phyloP scores from a whole-genome alignment of 2,329 filamentous ascomycete species.

The Colletotrichum abscissum region DNA sequence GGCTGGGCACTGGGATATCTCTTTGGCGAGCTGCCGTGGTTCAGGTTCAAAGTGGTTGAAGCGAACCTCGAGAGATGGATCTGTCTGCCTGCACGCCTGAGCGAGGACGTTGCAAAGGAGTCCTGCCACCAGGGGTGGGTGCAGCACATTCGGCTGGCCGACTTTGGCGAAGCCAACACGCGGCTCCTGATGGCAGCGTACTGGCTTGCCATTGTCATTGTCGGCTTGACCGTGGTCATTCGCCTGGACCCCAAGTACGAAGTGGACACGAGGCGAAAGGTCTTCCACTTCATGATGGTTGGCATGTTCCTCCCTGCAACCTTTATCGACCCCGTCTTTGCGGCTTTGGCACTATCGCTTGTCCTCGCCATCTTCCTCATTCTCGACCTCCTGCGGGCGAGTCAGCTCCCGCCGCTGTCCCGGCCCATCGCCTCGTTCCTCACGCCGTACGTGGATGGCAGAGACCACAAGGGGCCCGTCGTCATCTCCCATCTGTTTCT shows the following conservation, averaged over 20 bases:
- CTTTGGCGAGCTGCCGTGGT: slow-evolving; percentile 79
- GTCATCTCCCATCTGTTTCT: slow-evolving; percentile 97
- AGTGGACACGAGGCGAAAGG: slow-evolving; percentile 94
- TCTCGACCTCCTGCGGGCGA: slow-evolving; percentile 88
- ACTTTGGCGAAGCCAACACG: slow-evolving; percentile 81
- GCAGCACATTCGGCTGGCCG: slow-evolving; percentile 71
- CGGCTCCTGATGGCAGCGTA: slow-evolving; percentile 82
- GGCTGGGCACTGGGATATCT: slow-evolving; percentile 94
- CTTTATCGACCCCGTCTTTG: slow-evolving; percentile 87
- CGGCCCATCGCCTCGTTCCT: slow-evolving; percentile 88
- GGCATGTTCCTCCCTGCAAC: slow-evolving; percentile 91
- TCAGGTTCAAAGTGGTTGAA: slow-evolving; percentile 78
- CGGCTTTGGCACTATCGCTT: slow-evolving; percentile 81
- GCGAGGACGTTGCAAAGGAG: slow-evolving; percentile 40
- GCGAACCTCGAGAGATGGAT: slow-evolving; percentile 81
- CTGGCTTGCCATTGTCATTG: slow-evolving; percentile 75
- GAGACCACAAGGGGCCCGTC: slow-evolving; percentile 92
- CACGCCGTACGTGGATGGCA: slow-evolving; percentile 92
- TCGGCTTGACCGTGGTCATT: slow-evolving; percentile 81
- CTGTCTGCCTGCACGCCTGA: slow-evolving; percentile 67
- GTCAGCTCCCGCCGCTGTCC: slow-evolving; percentile 89
- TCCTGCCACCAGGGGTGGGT: slow-evolving; percentile 68
- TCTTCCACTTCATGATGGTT: slow-evolving; percentile 99
- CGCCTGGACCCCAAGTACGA: slow-evolving; percentile 81
- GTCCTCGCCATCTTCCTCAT: slow-evolving; percentile 87